These are phyloP conservation scores for Psilocybe tampanensis DNA, from an alignment of 768 basidiomycete species.

Conservation along the genomic window DNA sequence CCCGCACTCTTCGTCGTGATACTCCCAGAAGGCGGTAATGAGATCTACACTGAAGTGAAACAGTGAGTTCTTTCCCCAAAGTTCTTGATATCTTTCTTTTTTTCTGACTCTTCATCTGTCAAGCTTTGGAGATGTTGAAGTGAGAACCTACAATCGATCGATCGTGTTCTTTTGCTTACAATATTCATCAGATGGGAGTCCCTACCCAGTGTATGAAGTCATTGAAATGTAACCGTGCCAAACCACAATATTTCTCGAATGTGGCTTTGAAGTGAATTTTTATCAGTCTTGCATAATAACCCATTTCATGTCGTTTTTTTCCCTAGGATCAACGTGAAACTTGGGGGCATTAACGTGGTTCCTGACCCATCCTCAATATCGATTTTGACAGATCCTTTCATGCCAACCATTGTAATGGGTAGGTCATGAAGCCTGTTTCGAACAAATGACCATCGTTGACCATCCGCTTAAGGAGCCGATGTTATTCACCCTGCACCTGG, in stretches of 20 bases:
- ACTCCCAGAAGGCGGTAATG: slow-evolving; percentile 73
- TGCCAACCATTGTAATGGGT: slow-evolving; percentile 84
- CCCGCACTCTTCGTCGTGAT: slow-evolving; percentile 69
- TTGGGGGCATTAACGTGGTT: slow-evolving; percentile 81
- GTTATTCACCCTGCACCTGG: slow-evolving; percentile 86
- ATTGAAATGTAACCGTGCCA: slow-evolving; percentile 65
- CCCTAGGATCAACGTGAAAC: slow-evolving; percentile 79
- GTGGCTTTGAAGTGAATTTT: slow-evolving; percentile 70
- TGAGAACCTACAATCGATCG: not conserved
- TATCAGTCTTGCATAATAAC: not conserved
- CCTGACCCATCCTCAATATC: slow-evolving; percentile 70
- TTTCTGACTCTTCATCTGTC: not conserved
- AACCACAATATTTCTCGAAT: slow-evolving; percentile 80
- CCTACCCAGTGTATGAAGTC: slow-evolving; percentile 80
- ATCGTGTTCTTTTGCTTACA: not conserved
- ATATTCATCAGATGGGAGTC: slow-evolving; percentile 53
- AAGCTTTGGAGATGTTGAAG: slow-evolving; percentile 73
- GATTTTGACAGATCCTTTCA: slow-evolving; percentile 65
- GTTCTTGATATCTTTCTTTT: slow-evolving; percentile 24
- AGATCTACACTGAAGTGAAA: slow-evolving; percentile 78
- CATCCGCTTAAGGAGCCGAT: slow-evolving; percentile 61
- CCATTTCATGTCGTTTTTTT: not conserved
- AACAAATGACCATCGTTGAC: not conserved
- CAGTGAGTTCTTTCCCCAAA: slow-evolving; percentile 50
- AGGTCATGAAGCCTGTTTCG: slow-evolving; percentile 14